Evolutionary conservation across 306 rosid genomes (phyloP).

Genomic region (Nissolia schottii): DNA sequence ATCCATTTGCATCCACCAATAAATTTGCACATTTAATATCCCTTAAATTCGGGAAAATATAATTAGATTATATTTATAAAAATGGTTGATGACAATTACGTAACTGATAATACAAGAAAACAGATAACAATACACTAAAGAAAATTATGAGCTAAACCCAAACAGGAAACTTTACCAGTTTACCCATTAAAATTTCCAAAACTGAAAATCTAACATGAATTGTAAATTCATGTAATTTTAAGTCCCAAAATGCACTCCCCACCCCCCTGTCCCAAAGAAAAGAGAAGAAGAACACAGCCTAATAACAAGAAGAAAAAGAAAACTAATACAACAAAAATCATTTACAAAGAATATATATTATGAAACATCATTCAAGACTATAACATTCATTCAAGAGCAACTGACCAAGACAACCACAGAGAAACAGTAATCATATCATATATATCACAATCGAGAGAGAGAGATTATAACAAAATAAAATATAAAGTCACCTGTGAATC

Average conservation of each 20-base stretch:
- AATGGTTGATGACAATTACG: conserved; percentile 6
- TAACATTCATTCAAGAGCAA: too few species aligned
- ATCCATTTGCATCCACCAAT: conserved; percentile 88
- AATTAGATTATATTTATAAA: conserved; percentile 18
- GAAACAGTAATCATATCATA: neutral
- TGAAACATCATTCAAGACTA: neutral
- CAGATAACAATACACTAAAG: neutral
- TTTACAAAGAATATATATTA: conserved; percentile 6
- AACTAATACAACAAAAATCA: neutral
- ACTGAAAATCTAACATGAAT: neutral
- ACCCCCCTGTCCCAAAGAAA: neutral
- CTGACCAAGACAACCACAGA: neutral
- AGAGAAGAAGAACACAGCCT: neutral
- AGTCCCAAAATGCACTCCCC: neutral
- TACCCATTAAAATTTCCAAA: conserved; percentile 14
- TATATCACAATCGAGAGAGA: too few species aligned
- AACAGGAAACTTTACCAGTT: neutral
- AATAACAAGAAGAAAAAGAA: conserved; percentile 6
- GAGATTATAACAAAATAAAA: neutral
- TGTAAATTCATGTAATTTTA: neutral
- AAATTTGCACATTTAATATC: conserved; percentile 95
- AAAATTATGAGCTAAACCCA: conserved; percentile 8
- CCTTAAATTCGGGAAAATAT: conserved; percentile 44
- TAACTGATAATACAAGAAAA: neutral
- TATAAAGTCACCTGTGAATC: conserved; percentile 74